These are phyloP conservation scores for Didymella keratinophila DNA, from an alignment of 2,329 filamentous ascomycete species.

Conservation along the genomic window DNA sequence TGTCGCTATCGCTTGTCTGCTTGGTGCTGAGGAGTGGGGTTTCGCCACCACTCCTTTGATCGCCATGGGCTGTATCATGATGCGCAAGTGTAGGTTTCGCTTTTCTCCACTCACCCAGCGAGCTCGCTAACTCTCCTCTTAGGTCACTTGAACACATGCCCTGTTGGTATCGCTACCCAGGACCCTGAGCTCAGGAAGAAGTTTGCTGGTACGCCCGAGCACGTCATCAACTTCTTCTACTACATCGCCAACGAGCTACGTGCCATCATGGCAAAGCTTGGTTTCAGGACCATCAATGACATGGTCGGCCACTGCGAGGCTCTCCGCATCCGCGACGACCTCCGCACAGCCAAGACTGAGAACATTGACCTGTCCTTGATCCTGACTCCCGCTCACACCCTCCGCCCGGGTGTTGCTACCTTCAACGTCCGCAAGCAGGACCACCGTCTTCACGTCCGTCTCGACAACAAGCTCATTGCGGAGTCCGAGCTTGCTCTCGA, in stretches of 20 bases:
- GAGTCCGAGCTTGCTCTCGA: constrained; percentile 94
- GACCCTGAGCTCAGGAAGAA: constrained; percentile 94
- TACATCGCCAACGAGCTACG: constrained; percentile 95
- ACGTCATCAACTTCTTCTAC: constrained; percentile 99
- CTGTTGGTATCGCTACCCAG: constrained; percentile 94
- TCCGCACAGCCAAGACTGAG: constrained; percentile 85
- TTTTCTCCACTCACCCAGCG: no score
- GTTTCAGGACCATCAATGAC: constrained; percentile 94
- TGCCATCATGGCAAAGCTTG: constrained; percentile 95
- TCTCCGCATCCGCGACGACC: constrained; percentile 84
- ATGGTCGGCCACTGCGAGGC: constrained; percentile 95
- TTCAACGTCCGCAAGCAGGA: constrained; percentile 99
- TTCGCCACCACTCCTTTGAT: constrained; percentile 95
- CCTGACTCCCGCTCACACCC: constrained; percentile 92
- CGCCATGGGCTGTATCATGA: constrained; percentile 96
- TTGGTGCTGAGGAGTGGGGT: constrained; percentile 98
- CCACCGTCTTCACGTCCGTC: constrained; percentile 87
- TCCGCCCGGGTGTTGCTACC: constrained; percentile 90
- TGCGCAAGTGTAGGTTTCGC: constrained; percentile 71
- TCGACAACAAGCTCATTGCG: constrained; percentile 97
- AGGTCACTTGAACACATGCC: constrained; percentile 71
- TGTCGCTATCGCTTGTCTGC: constrained; percentile 90
- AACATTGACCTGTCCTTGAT: constrained; percentile 95
- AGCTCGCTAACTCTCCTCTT: constrained; percentile 34
- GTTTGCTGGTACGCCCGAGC: constrained; percentile 90